These are phyloP conservation scores for Hyphodiscus hymeniophilus DNA, from an alignment of 495 filamentous ascomycete genomes.

Conservation along the genomic window DNA sequence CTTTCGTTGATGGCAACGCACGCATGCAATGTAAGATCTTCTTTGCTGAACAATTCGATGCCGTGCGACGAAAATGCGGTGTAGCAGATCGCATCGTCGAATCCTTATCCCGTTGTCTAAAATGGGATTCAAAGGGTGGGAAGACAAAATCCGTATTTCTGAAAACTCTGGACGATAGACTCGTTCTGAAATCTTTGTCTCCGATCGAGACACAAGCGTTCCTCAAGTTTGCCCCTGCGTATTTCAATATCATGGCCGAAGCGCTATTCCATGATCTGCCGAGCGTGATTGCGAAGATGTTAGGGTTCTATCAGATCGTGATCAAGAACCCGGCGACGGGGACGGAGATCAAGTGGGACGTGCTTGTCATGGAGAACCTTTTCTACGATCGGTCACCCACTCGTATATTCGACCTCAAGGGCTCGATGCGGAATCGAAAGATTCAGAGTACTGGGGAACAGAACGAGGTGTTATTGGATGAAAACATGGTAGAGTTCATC, in stretches of 20 bases:
- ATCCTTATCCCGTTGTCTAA: constrained; percentile 86
- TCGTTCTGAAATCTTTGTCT: constrained; percentile 77
- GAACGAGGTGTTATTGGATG: constrained; percentile 92
- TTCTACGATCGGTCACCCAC: constrained; percentile 92
- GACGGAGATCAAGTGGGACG: constrained; percentile 88
- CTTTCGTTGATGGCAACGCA: constrained; percentile 83
- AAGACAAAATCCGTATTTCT: constrained; percentile 98
- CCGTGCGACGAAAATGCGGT: constrained; percentile 83
- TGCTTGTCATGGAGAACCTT: constrained; percentile 96
- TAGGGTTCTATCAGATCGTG: constrained; percentile 93
- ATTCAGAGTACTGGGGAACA: constrained; percentile 90
- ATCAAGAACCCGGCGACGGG: constrained; percentile 93
- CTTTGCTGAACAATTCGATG: constrained; percentile 96
- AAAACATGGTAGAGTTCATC: constrained; percentile 99
- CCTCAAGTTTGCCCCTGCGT: constrained; percentile 87
- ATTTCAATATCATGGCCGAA: constrained; percentile 95
- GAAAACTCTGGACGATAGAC: constrained; percentile 90
- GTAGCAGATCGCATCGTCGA: constrained; percentile 91
- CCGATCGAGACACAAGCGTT: constrained; percentile 90
- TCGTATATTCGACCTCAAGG: constrained; percentile 96
- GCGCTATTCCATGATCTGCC: constrained; percentile 94
- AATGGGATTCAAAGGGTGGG: constrained; percentile 97
- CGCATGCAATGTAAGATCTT: constrained; percentile 97
- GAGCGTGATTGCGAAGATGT: constrained; percentile 97
- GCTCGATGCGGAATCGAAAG: constrained; percentile 95